Evolutionary conservation across 495 filamentous ascomycete species (phyloP).

Genomic region (Wilcoxina mikolae): DNA sequence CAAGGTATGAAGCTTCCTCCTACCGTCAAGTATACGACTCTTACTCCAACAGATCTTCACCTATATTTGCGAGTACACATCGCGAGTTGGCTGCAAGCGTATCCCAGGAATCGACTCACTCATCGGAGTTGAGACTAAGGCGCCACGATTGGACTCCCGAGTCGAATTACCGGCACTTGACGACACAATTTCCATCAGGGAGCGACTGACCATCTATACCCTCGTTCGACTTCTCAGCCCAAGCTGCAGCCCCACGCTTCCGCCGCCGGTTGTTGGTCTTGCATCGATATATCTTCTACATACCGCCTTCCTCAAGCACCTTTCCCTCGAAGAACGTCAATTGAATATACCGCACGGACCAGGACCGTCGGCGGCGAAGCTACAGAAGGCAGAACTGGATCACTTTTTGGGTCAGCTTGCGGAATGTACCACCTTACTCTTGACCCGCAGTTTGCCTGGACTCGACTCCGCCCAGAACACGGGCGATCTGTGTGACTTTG

Average conservation of each 20-base stretch:
- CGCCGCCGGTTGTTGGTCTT: background rate
- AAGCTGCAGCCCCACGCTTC: background rate
- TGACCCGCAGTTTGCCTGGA: background rate
- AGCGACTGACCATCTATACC: background rate
- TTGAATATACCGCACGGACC: background rate
- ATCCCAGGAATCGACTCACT: background rate
- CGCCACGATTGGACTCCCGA: background rate
- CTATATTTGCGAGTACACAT: background rate
- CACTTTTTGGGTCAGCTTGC: background rate
- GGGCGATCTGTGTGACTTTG: background rate
- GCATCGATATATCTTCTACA: slow-evolving; percentile 27
- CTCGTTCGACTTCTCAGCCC: background rate
- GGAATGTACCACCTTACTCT: background rate
- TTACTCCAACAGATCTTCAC: background rate
- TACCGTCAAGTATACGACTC: background rate
- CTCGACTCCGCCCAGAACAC: background rate
- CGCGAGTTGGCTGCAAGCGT: background rate
- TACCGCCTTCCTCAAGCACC: slow-evolving; percentile 25
- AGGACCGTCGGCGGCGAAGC: background rate
- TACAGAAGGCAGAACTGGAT: background rate
- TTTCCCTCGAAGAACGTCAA: slow-evolving; percentile 24
- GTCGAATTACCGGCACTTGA: background rate
- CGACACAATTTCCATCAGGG: background rate
- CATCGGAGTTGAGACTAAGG: too few relatives aligned
- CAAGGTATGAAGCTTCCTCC: slow-evolving; percentile 32